phyloP scores from a whole-genome alignment of 2,329 filamentous ascomycete species.

The Corinectria fuckeliana region DNA sequence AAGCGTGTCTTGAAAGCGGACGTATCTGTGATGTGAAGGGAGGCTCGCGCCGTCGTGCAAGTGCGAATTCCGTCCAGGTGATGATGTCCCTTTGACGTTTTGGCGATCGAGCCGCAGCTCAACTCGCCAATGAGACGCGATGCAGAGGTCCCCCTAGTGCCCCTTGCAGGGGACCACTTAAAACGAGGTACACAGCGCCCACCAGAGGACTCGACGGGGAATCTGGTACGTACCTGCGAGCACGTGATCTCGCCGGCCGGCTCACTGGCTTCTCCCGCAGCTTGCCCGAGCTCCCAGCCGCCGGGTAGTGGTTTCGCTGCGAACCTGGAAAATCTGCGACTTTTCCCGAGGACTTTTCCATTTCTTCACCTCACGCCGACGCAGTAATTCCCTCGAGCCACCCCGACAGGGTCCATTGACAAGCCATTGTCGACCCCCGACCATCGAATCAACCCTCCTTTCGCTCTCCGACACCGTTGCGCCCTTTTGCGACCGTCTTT shows the following conservation, averaged over 20 bases:
- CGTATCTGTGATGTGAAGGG: not conserved
- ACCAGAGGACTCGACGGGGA: not conserved
- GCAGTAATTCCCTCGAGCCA: constrained; percentile 49
- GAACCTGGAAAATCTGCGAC: constrained; percentile 52
- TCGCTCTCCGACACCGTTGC: constrained; percentile 47
- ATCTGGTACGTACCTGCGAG: constrained; percentile 12
- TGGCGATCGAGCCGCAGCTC: constrained; percentile 5
- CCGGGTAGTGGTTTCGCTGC: constrained; percentile 32
- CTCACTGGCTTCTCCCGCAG: constrained; percentile 37
- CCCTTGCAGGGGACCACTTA: not conserved
- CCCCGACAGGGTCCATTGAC: constrained; percentile 54
- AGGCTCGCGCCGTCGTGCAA: not conserved
- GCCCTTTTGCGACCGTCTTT: constrained; percentile 50
- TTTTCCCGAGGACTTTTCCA: constrained; percentile 54
- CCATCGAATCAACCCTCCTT: constrained; percentile 44
- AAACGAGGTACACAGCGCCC: not conserved
- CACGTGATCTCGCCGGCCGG: constrained; percentile 38
- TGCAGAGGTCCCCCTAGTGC: not conserved
- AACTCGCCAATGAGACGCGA: constrained; percentile 17
- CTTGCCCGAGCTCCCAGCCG: constrained; percentile 45
- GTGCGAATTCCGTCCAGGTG: not conserved
- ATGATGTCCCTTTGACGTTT: constrained; percentile 5
- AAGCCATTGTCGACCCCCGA: constrained; percentile 48
- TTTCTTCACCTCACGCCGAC: constrained; percentile 49
- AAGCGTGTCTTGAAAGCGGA: not conserved